Percentiles rank a stretch among this genome's conserved stretches.
These are phyloP conservation scores for Funneliformis caledonium DNA, from an alignment of 371 early-diverging fungal genomes.

Conservation along the genomic window DNA sequence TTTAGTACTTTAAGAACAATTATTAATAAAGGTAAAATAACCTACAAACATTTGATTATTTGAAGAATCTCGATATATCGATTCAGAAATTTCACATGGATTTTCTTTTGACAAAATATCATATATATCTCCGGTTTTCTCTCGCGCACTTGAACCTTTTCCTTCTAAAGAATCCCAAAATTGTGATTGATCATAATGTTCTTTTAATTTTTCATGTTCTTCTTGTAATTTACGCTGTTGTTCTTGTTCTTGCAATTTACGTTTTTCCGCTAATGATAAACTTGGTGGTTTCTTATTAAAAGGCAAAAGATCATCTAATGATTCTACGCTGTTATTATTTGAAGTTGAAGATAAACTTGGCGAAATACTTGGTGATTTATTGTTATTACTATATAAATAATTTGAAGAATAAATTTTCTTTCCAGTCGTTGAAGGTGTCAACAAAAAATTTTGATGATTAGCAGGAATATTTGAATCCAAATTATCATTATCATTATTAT, in stretches of 20 bases:
- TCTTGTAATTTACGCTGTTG: slow-evolving; percentile 13
- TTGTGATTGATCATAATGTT: slow-evolving; percentile 22
- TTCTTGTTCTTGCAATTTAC: slow-evolving; percentile 21
- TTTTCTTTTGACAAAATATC: slow-evolving; percentile 2
- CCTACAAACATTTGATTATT: background rate
- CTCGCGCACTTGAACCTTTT: background rate
- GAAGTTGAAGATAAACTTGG: background rate
- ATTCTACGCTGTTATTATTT: background rate
- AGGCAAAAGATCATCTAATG: slow-evolving; percentile 5
- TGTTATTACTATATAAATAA: background rate
- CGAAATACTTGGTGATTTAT: background rate
- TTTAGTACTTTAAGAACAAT: background rate
- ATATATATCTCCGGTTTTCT: slow-evolving; percentile 1
- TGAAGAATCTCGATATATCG: background rate
- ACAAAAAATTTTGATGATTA: background rate
- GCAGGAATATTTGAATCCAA: background rate
- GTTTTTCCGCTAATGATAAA: slow-evolving; percentile 16
- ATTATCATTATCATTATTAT: slow-evolving; percentile 2
- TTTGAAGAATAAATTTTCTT: background rate
- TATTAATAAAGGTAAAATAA: background rate
- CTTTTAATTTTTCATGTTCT: background rate
- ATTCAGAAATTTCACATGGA: background rate
- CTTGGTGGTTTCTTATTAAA: slow-evolving; percentile 15
- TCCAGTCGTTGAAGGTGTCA: background rate
- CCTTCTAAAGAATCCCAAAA: slow-evolving; percentile 31